A percentile compares a stretch with the other conserved stretches of the same genome.
Evolutionary conservation across 805 yeast species (phyloP).

Genomic region (Wickerhamomyces chambardii): DNA sequence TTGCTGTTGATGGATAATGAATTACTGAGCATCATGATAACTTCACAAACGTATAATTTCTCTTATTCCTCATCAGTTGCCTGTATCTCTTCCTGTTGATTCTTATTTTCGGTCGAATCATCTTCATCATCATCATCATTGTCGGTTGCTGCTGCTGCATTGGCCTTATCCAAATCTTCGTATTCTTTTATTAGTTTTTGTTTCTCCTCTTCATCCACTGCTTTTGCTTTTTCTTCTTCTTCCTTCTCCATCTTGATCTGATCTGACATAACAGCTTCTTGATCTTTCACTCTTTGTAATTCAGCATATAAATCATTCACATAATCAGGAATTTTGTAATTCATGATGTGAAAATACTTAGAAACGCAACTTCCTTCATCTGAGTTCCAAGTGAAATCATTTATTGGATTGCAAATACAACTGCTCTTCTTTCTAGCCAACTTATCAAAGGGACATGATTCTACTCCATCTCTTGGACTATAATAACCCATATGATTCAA

Average conservation of each 20-base stretch:
- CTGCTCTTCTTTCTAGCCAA: constrained; percentile 43
- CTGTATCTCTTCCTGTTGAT: too few species aligned
- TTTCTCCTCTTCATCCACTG: constrained; percentile 4
- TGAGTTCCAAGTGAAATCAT: constrained; percentile 63
- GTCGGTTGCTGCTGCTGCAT: neutral
- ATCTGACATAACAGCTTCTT: neutral
- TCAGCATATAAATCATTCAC: constrained; percentile 1
- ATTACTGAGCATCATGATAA: too few species aligned
- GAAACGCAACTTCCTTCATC: constrained; percentile 50
- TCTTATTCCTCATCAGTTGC: too few species aligned
- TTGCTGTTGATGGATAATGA: too few species aligned
- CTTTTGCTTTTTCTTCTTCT: constrained; percentile 5
- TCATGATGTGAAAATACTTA: constrained; percentile 36
- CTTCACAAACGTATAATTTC: too few species aligned
- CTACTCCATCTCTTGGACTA: constrained; percentile 51
- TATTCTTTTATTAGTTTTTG: neutral
- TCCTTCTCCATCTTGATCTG: constrained; percentile 6
- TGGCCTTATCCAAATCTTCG: neutral
- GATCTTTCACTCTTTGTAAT: neutral
- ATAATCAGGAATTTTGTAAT: constrained; percentile 7
- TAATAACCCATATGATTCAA: constrained; percentile 74
- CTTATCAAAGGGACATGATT: constrained; percentile 60
- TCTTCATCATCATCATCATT: neutral
- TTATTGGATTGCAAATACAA: constrained; percentile 68
- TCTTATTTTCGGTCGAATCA: neutral